phyloP scores from a whole-genome alignment of 495 filamentous ascomycete species.

The Penicillium mononematosum region DNA sequence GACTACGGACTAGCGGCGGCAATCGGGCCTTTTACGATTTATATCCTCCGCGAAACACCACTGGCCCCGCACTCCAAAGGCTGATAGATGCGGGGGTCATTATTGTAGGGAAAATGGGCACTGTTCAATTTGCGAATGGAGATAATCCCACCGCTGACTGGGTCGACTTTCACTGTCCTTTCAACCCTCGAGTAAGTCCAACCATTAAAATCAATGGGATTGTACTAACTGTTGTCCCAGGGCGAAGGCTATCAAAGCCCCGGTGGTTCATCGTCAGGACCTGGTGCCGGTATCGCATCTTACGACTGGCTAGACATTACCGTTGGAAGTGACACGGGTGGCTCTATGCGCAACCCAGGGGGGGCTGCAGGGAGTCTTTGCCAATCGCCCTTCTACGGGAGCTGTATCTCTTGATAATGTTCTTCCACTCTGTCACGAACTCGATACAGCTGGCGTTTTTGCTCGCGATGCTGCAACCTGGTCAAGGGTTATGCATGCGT shows the following conservation, averaged over 20 bases:
- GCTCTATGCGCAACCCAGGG: slow-evolving; percentile 39
- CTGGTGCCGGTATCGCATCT: slow-evolving; percentile 37
- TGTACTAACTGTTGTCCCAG: background rate
- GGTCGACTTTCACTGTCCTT: slow-evolving; percentile 44
- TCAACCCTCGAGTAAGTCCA: slow-evolving; percentile 36
- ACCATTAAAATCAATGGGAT: background rate
- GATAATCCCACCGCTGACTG: slow-evolving; percentile 39
- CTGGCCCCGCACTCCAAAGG: slow-evolving; percentile 34
- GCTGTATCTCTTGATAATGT: slow-evolving; percentile 30
- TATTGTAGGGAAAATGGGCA: slow-evolving; percentile 49
- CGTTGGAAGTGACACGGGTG: slow-evolving; percentile 50
- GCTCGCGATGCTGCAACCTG: slow-evolving; percentile 48
- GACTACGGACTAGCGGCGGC: slow-evolving; percentile 41
- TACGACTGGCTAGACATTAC: slow-evolving; percentile 46
- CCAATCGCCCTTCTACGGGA: slow-evolving; percentile 28
- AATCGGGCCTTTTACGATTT: slow-evolving; percentile 42
- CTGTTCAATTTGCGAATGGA: slow-evolving; percentile 46
- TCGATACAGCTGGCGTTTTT: slow-evolving; percentile 52
- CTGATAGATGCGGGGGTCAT: slow-evolving; percentile 47
- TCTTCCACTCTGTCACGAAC: slow-evolving; percentile 42
- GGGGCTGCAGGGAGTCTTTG: slow-evolving; percentile 37
- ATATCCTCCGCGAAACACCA: slow-evolving; percentile 33
- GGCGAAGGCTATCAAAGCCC: slow-evolving; percentile 47
- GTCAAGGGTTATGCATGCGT: slow-evolving; percentile 42
- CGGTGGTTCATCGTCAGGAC: slow-evolving; percentile 37